Conservation (phyloP, 2,329 filamentous ascomycete species). For the Rhinocladiella similis region DNA sequence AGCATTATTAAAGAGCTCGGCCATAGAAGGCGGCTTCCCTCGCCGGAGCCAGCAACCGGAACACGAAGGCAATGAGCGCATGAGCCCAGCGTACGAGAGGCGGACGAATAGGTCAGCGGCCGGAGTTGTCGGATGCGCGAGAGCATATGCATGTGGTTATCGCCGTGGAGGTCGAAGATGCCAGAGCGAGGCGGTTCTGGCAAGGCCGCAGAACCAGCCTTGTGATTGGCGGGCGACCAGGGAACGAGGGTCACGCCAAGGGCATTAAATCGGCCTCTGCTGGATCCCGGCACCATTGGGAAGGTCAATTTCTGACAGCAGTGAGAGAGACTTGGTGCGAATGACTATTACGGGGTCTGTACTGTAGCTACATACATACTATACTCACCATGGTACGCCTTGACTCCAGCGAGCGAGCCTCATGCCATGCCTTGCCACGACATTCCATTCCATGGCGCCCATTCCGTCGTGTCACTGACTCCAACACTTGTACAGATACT, state of each 20-base stretch:
- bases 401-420: background rate
- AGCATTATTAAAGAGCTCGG: background rate
- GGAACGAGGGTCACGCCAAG: background rate
- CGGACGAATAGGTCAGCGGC: constrained; percentile 19
- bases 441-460: too few relatives aligned
- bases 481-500: too few relatives aligned
- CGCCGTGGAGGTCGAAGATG: constrained; percentile 6
- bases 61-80: background rate
- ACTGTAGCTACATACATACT: too few relatives aligned
- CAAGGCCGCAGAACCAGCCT: constrained; percentile 5
- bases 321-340: too few relatives aligned
- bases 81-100: background rate
- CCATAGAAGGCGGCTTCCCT: background rate
- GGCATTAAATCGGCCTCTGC: background rate
- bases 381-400: too few relatives aligned
- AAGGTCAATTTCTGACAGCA: background rate
- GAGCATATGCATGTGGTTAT: constrained; percentile 20
- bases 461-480: too few relatives aligned
- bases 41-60: constrained; percentile 7
- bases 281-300: background rate
- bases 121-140: constrained; percentile 27
- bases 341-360: too few relatives aligned
- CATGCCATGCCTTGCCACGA: background rate
- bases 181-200: background rate
- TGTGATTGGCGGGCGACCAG: constrained; percentile 5